Base-by-base conservation (phyloP, 306 rosid genomes). In the Cyamopsis tetragonoloba region DNA sequence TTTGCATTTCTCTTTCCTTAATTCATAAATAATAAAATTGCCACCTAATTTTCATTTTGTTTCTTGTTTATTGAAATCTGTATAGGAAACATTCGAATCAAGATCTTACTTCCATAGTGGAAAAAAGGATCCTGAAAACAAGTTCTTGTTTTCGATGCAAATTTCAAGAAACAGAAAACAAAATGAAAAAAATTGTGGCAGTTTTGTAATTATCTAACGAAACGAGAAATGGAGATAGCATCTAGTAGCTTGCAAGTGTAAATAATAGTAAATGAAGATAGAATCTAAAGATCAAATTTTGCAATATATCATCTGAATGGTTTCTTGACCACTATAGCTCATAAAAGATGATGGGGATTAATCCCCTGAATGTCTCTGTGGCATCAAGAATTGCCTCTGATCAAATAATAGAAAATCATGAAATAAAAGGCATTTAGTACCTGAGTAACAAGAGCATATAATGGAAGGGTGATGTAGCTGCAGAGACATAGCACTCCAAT, bases 401-500 rank as follows among this genome's bases (percentile, higher is more conserved):
- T 18, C 19, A 62, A 71, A 64, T 32, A 44, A 1, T 13, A 60
- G 23, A 51, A 73, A 53, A 22, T 14, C 10, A 30, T 8, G 35
- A 68, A 68, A 62, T 4, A 17, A 57, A 73, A 46, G 5, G 6
- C 12, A n/a, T 4, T 49, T 14, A 11, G 41, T 83, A 93, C 99
- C 99, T 93, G 99, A 78, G 90, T 86, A 50, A 93, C 96, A 43
- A 93, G 97, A 72, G 97, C 92, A 80, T 93, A 88, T 4, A 93
- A 76, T 1, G 97, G 99, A 81, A 93, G 96, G 1, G 99, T 93
- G 8, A 86, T 88, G 66, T 93, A 93, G 88, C 99, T 88, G 87
- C 97, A 93, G 50, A 93, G 37, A 57, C 82, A 74, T 15, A 93
- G 79, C 19, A 69, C 96, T 6, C 6, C 80, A 55, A 81, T 35